Base-by-base conservation (phyloP, 2,329 filamentous ascomycete species). In the Aureobasidium sp. region DNA sequence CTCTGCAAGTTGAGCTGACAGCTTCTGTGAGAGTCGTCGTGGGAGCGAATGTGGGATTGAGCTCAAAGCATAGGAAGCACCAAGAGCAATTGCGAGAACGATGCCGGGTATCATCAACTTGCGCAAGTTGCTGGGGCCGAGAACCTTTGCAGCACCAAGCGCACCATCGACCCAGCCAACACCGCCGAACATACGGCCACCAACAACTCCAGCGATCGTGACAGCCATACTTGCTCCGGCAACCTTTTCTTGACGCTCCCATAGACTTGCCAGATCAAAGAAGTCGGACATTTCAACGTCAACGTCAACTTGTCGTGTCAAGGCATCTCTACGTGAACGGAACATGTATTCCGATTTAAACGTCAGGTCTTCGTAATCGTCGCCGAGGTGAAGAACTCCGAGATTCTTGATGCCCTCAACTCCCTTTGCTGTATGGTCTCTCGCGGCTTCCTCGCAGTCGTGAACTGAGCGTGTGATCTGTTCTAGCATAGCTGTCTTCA, bases 331-430 rank as follows among this genome's bases (percentile, higher is more conserved):
- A 70, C 88, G 88, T 65, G 90, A 86, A 64, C 86, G 87, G 80
- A 97, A 99, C 94, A 99, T 97, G 71, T 92, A 85, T 69, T 97
- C 92, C 1, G 91, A 86, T 34, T 89, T 86, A 85, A 99, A 97
- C 67, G 86, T 90, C 50, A 97, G 84, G 68, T 92, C 88, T 26
- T 88, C 83, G 68, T 93, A 95, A 69, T 93, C 88, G 68, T 94
- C 86, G 10, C 93, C 93, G 6, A 97, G 84, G 72, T 99, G 93
- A 39, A 93, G 74, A 17, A 97, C 79, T 29, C 94, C 94, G 1
- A 97, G 82, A 67, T 91, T 88, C 72, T 95, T 95, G 75, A 97
- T 95, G 41, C 86, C 82, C 67, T 88, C 89, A 67, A 97, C 93
- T 20, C 94, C 91, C 59, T 84, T 77, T 0, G 93, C 86, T 0